Conservation (phyloP, 2,329 filamentous ascomycete genomes). For the Orbilia quercus region DNA sequence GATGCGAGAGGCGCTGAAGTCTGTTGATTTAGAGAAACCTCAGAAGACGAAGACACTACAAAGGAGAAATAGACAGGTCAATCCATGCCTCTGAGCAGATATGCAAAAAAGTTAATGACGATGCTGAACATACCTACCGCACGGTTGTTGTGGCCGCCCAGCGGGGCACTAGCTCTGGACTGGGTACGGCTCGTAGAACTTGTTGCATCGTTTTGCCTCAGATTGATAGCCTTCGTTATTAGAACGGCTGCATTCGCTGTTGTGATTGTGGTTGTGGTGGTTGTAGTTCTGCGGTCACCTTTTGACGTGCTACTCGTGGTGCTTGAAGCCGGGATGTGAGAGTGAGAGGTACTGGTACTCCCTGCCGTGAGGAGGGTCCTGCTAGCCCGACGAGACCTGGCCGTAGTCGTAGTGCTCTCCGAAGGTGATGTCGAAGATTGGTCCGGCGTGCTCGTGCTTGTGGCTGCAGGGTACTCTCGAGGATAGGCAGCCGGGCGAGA, state of each 20-base stretch:
- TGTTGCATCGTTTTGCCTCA: slow-evolving; percentile 31
- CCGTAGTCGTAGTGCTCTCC: slow-evolving; percentile 28
- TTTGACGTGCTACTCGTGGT: too few species aligned
- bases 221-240: slow-evolving; percentile 37
- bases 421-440: slow-evolving; percentile 24
- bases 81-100: background rate
- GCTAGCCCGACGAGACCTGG: slow-evolving; percentile 19
- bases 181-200: slow-evolving; percentile 2
- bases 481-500: slow-evolving; percentile 18
- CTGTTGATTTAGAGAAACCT: slow-evolving; percentile 62
- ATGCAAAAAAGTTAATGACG: background rate
- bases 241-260: slow-evolving; percentile 49
- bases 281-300: slow-evolving; percentile 36
- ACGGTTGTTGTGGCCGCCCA: background rate
- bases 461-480: slow-evolving; percentile 30
- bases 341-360: slow-evolving; percentile 10
- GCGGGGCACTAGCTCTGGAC: slow-evolving; percentile 18
- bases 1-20: slow-evolving; percentile 78
- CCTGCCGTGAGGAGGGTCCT: background rate
- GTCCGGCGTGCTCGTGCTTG: background rate
- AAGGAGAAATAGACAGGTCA: slow-evolving; percentile 62
- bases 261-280: slow-evolving; percentile 50
- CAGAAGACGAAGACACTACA: slow-evolving; percentile 65
- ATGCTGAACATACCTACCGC: slow-evolving; percentile 24
- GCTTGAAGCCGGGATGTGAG: background rate